These are phyloP conservation scores for Chaetomium strumarium DNA, from an alignment of 2,329 filamentous ascomycete species.

Conservation along the genomic window DNA sequence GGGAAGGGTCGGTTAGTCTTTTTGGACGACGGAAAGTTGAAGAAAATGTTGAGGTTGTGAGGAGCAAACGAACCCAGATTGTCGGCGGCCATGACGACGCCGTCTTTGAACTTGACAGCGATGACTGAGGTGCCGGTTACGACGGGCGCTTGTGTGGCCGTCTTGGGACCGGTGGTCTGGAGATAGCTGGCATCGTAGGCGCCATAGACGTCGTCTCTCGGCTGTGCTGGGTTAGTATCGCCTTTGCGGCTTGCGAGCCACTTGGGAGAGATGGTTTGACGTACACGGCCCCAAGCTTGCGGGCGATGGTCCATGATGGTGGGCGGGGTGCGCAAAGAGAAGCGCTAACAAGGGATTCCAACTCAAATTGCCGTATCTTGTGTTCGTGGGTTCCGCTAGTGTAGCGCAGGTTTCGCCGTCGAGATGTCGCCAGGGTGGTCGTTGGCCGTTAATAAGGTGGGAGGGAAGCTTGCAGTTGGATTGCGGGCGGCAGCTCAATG, in stretches of 20 bases:
- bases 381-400: neutral
- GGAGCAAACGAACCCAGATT: constrained; percentile 66
- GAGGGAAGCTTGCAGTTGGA: constrained; percentile 19
- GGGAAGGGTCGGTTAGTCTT: constrained; percentile 2
- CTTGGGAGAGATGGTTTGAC: constrained; percentile 28
- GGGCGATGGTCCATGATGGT: constrained; percentile 63
- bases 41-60: constrained; percentile 8
- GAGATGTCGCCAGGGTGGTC: neutral
- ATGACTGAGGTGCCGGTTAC: constrained; percentile 96
- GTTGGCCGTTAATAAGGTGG: constrained; percentile 7
- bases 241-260: neutral
- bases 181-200: constrained; percentile 86
- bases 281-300: constrained; percentile 66
- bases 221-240: constrained; percentile 46
- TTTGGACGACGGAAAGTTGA: neutral
- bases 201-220: constrained; percentile 95
- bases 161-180: constrained; percentile 62
- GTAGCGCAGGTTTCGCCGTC: neutral
- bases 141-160: constrained; percentile 86
- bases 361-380: neutral
- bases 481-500: constrained; percentile 26
- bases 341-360: neutral
- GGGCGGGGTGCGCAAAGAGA: neutral
- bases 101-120: constrained; percentile 91
- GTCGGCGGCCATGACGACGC: constrained; percentile 93